These are phyloP conservation scores for Termitomyces sp. DNA, from an alignment of 1,284 basidiomycete genomes.

Conservation along the genomic window DNA sequence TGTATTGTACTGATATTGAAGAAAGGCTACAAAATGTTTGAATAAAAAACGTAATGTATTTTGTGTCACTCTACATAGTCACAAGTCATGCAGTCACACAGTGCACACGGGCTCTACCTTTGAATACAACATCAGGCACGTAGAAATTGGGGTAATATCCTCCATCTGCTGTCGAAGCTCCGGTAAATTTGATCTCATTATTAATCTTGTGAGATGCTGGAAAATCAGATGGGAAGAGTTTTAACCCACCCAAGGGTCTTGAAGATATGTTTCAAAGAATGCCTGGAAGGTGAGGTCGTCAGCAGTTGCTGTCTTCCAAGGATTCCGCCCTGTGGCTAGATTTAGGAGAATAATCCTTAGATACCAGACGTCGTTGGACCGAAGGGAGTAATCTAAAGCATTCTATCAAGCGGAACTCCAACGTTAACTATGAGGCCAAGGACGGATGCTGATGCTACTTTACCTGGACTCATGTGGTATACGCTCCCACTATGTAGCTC, in stretches of 20 bases:
- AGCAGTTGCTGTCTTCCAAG: constrained; percentile 88
- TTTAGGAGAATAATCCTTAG: constrained; percentile 94
- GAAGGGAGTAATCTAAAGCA: constrained; percentile 79
- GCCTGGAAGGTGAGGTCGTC: constrained; percentile 69
- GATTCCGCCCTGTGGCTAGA: constrained; percentile 90
- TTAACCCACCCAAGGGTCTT: constrained; percentile 52
- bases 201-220: constrained; percentile 69
- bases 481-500: constrained; percentile 95
- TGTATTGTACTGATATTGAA: no score
- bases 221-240: constrained; percentile 64
- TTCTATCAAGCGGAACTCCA: constrained; percentile 43
- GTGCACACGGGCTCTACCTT: no score
- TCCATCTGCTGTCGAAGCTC: constrained; percentile 68
- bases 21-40: no score
- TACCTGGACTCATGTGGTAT: constrained; percentile 95
- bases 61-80: no score
- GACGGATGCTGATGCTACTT: constrained; percentile 23
- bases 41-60: no score
- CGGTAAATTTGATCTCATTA: constrained; percentile 53
- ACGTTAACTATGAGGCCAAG: background rate
- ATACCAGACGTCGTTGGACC: constrained; percentile 94
- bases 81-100: no score
- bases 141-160: constrained; percentile 63
- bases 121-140: constrained; percentile 64
- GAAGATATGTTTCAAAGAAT: no score